Evolutionary conservation across 352 stramenopile genomes (phyloP).

Genomic region (Phytophthora agathidicida): DNA sequence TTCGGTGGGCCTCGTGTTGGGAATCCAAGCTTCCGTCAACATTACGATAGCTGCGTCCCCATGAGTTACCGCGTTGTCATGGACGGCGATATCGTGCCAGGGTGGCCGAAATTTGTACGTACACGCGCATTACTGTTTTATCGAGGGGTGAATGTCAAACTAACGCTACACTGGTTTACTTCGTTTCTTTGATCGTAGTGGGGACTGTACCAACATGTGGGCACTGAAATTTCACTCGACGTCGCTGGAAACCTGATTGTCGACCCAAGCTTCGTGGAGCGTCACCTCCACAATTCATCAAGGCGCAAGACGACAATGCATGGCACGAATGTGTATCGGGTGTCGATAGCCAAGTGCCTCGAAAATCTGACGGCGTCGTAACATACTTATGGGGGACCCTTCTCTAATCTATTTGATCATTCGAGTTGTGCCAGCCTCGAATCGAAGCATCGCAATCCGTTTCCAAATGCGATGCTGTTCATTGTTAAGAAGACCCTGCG

Average conservation of each 20-base stretch:
- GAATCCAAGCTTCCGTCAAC: conserved; percentile 80
- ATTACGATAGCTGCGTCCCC: conserved; percentile 78
- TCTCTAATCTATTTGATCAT: conserved; percentile 19
- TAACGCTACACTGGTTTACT: conserved; percentile 7
- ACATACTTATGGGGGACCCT: background rate
- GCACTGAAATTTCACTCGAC: conserved; percentile 74
- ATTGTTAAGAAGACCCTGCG: background rate
- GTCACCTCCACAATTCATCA: conserved; percentile 69
- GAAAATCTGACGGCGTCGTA: conserved; percentile 52
- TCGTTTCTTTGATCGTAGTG: conserved; percentile 37
- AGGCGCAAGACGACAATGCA: conserved; percentile 73
- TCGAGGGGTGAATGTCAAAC: background rate
- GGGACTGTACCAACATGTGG: conserved; percentile 79
- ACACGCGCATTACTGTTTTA: conserved; percentile 1
- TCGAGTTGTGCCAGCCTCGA: background rate
- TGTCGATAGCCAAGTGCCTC: conserved; percentile 66
- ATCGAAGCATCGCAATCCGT: conserved; percentile 31
- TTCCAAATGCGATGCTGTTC: background rate
- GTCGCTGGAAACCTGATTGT: conserved; percentile 80
- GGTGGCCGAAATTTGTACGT: conserved; percentile 77
- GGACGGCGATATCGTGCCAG: conserved; percentile 82
- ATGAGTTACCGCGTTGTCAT: conserved; percentile 86
- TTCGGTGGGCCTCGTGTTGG: conserved; percentile 88
- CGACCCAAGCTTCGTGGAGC: conserved; percentile 83
- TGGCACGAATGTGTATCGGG: conserved; percentile 67